Percentiles rank a stretch among this genome's conserved stretches.
Evolutionary conservation across 2,329 filamentous ascomycete genomes (phyloP).

Genomic region (Aureobasidium lini): DNA sequence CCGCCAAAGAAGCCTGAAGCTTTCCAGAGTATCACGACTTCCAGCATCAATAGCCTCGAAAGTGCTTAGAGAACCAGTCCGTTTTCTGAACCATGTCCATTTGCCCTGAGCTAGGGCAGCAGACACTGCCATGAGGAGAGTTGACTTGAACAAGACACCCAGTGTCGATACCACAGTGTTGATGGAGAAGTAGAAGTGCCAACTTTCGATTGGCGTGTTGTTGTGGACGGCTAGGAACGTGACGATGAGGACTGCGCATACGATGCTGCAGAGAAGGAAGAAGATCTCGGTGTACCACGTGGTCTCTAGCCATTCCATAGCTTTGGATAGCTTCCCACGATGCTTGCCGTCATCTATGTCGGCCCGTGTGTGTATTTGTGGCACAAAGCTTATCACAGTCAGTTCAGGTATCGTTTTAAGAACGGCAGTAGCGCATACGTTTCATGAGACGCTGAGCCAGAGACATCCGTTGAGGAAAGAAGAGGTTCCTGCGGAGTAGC

Average conservation of each 20-base stretch:
- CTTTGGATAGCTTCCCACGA: not conserved
- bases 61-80: not conserved
- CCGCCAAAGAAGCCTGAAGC: not conserved
- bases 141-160: not conserved
- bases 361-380: not conserved
- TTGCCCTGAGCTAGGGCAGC: constrained; percentile 8
- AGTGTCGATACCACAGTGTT: not conserved
- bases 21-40: not conserved
- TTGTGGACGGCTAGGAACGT: not conserved
- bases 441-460: too few relatives aligned
- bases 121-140: constrained; percentile 5
- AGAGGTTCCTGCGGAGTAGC: not conserved
- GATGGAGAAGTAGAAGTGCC: not conserved
- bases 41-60: constrained; percentile 2
- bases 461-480: not conserved
- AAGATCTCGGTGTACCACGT: not conserved
- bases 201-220: not conserved
- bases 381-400: not conserved
- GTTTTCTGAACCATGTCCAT: constrained; percentile 8
- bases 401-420: not conserved
- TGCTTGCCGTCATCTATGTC: not conserved
- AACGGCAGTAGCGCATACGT: not conserved
- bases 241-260: not conserved
- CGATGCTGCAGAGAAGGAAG: not conserved
- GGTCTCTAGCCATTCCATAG: not conserved